Base-by-base conservation (phyloP, 495 filamentous ascomycete genomes). In the Bacidia rubella region DNA sequence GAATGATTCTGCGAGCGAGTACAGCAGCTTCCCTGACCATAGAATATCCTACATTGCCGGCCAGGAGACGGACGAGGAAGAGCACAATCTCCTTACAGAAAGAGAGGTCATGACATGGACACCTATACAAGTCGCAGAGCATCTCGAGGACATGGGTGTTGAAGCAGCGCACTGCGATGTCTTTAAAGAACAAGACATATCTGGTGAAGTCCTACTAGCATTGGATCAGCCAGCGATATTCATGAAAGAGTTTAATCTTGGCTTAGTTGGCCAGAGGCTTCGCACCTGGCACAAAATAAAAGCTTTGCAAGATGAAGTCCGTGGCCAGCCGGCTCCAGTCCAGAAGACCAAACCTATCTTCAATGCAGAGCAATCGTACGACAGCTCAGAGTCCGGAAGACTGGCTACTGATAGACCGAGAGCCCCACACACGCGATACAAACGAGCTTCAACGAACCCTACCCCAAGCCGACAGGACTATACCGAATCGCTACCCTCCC, bases 201-300 rank as follows among this genome's bases (percentile, higher is more conserved):
- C 85, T 11, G 93, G 93, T 32, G 87, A 96, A 55, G 88, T 96
- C 11, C 68, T 99, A 15, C 69, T 99, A 47, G 86, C 87, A 20
- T 93, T 99, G 90, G 84, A 94, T 56, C 93, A 97, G 64, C 80
- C 85, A 23, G 88, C 88, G 27, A 66, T 96, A 2, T 90, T 95
- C 63, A 79, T 97, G 68, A 95, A 95, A 65, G 90, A 92, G 49
- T 88, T 97, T 56, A 87, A 97, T 49, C 76, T 99, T 58, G 93
- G 93, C 11, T 84, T 90, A 10, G 86, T 96, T 54, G 90, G 90
- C 4, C 74, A 81, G 54, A 80, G 89, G 60, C 71, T 92, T 63
- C 92, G 87, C 61, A 93, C 85, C n/a, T 99, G 90, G 90, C 84
- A 93, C 62, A 90, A 87, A 63, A 85, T 96, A 59, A 90, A 90